Conservation (phyloP, 768 basidiomycete genomes). For the Termitomyces titanicus region DNA sequence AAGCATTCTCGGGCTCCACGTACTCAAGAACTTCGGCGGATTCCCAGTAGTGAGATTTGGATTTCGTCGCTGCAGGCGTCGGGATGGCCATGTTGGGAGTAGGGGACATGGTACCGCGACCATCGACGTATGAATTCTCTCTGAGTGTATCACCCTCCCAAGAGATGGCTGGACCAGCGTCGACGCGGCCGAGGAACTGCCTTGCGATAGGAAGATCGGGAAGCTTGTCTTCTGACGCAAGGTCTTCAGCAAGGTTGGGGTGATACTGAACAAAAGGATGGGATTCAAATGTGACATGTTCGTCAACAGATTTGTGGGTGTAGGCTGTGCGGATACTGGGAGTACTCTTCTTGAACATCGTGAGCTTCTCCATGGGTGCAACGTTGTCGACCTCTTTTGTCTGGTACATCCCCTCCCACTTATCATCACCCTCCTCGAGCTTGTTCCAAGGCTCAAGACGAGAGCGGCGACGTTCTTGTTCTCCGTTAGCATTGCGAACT, state of each 20-base stretch:
- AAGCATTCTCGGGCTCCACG: constrained; percentile 26
- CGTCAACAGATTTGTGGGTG: constrained; percentile 42
- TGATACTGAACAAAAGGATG: constrained; percentile 61
- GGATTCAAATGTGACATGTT: constrained; percentile 33
- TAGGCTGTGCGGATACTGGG: constrained; percentile 53
- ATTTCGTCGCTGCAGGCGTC: constrained; percentile 54
- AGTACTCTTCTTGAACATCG: constrained; percentile 60
- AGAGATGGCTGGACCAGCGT: constrained; percentile 39
- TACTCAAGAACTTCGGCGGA: constrained; percentile 60
- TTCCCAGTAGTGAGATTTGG: constrained; percentile 61
- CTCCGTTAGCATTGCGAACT: constrained; percentile 34
- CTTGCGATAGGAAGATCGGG: constrained; percentile 32
- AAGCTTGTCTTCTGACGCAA: constrained; percentile 33
- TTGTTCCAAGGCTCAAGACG: constrained; percentile 55
- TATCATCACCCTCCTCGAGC: constrained; percentile 48
- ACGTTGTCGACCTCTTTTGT: constrained; percentile 41
- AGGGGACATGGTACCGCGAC: constrained; percentile 48
- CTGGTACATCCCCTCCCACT: constrained; percentile 41
- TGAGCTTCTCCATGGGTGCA: constrained; percentile 56
- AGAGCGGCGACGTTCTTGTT: constrained; percentile 41
- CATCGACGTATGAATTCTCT: constrained; percentile 39
- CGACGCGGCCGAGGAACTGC: constrained; percentile 41
- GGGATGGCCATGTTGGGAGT: constrained; percentile 49
- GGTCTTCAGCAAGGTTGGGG: constrained; percentile 48
- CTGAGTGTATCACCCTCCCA: constrained; percentile 54